phyloP scores from a whole-genome alignment of 495 filamentous ascomycete genomes.

The Penicillium malachiteum region DNA sequence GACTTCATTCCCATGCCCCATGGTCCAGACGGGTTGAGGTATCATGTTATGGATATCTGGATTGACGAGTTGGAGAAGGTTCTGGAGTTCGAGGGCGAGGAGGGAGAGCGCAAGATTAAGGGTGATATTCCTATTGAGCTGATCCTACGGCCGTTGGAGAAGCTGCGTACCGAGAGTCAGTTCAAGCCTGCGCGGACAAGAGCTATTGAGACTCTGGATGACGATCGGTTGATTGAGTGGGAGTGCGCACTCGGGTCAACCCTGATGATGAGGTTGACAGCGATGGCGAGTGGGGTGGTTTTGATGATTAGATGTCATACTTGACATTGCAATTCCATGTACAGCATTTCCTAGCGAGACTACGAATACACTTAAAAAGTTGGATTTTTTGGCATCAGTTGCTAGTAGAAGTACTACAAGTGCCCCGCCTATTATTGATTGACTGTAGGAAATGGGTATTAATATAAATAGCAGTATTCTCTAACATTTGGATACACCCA shows the following conservation, averaged over 20 bases:
- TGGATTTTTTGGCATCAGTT: neutral
- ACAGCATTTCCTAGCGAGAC: constrained; percentile 26
- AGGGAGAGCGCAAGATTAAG: constrained; percentile 32
- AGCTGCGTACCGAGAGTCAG: constrained; percentile 52
- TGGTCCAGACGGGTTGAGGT: constrained; percentile 74
- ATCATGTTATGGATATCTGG: constrained; percentile 90
- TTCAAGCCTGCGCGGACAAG: constrained; percentile 71
- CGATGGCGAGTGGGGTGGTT: constrained; percentile 69
- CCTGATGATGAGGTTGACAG: constrained; percentile 47
- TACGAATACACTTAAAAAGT: constrained; percentile 19
- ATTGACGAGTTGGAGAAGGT: constrained; percentile 79
- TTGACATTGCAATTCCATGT: constrained; percentile 6
- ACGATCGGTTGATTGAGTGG: constrained; percentile 69
- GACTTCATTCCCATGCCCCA: constrained; percentile 46
- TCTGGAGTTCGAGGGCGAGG: constrained; percentile 50
- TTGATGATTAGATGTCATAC: constrained; percentile 52
- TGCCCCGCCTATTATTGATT: too few relatives aligned
- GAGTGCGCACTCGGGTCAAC: constrained; percentile 40
- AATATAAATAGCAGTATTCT: neutral
- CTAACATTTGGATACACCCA: too few relatives aligned
- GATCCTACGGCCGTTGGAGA: constrained; percentile 61
- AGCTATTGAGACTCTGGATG: constrained; percentile 69
- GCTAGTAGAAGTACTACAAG: too few relatives aligned
- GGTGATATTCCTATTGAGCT: constrained; percentile 47
- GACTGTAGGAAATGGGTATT: too few relatives aligned